Evolutionary conservation across 1,284 basidiomycete species (phyloP).

Genomic region (Pseudozyma thailandica): DNA sequence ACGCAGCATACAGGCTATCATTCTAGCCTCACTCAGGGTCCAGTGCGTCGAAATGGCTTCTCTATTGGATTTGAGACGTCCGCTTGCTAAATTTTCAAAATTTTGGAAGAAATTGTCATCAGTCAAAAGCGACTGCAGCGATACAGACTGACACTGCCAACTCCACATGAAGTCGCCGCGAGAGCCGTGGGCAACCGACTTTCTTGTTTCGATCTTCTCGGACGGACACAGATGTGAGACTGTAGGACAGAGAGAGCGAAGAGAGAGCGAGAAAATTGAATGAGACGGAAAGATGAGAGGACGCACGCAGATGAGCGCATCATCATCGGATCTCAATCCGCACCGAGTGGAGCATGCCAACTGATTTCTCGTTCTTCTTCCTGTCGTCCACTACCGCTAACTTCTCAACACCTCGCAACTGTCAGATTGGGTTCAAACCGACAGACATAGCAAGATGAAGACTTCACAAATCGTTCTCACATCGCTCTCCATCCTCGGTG

Average conservation of each 20-base stretch:
- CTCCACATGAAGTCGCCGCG: conserved; percentile 28
- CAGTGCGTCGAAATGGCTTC: too few species aligned
- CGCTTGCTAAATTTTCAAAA: conserved; percentile 18
- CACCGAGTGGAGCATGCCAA: background rate
- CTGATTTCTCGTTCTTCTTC: background rate
- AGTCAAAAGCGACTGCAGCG: background rate
- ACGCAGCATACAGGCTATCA: conserved; percentile 6
- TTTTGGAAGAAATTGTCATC: conserved; percentile 28
- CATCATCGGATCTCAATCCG: conserved; percentile 17
- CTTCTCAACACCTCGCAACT: background rate
- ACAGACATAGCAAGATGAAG: conserved; percentile 34
- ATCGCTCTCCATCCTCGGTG: conserved; percentile 52
- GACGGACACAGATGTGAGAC: background rate
- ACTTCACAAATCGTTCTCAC: conserved; percentile 49
- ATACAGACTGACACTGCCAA: conserved; percentile 1
- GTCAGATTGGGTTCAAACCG: background rate
- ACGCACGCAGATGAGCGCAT: conserved; percentile 13
- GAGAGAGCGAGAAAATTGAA: background rate
- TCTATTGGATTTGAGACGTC: too few species aligned
- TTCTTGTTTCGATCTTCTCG: conserved; percentile 13
- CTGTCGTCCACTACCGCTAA: background rate
- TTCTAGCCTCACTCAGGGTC: conserved; percentile 2
- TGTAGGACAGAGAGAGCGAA: background rate
- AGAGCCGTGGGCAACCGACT: background rate
- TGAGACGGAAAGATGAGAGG: background rate